phyloP scores from a whole-genome alignment of 257 asterid genomes.

The Rubia yunnanensis region DNA sequence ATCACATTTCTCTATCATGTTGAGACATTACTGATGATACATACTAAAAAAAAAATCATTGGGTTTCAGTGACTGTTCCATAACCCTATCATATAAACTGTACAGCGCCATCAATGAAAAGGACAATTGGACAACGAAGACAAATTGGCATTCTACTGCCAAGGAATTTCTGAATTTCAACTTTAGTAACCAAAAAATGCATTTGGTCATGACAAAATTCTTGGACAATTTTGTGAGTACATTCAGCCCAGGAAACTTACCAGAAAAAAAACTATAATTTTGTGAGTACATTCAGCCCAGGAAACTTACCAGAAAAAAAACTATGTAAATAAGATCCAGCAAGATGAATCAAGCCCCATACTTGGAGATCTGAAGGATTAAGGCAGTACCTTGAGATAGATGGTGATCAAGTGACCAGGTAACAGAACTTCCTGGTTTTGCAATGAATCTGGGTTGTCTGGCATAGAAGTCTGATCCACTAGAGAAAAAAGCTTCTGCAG shows the following conservation, averaged over 20 bases:
- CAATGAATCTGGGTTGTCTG: constrained; percentile 83
- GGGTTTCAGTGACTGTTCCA: not conserved
- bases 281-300: not conserved
- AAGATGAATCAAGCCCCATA: not conserved
- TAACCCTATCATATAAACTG: not conserved
- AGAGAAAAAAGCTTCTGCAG: constrained; percentile 97
- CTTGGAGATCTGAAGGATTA: constrained; percentile 5
- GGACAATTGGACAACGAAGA: not conserved
- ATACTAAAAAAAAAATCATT: not conserved
- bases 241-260: not conserved
- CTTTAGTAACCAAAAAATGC: not conserved
- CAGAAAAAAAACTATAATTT: constrained; percentile 1
- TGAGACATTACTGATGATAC: not conserved
- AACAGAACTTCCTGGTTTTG: constrained; percentile 92
- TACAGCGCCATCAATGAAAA: not conserved
- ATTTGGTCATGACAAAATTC: too few relatives aligned
- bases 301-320: not conserved
- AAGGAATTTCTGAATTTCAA: not conserved
- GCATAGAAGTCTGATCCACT: constrained; percentile 87
- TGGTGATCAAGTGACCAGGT: constrained; percentile 89
- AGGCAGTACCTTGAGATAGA: constrained; percentile 72
- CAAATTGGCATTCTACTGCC: not conserved
- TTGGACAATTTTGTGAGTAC: not conserved
- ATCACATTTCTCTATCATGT: not conserved
- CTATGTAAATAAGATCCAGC: not conserved